Base-by-base conservation (phyloP, 116 monocot genomes). In the Dioscorea cayenensis region DNA sequence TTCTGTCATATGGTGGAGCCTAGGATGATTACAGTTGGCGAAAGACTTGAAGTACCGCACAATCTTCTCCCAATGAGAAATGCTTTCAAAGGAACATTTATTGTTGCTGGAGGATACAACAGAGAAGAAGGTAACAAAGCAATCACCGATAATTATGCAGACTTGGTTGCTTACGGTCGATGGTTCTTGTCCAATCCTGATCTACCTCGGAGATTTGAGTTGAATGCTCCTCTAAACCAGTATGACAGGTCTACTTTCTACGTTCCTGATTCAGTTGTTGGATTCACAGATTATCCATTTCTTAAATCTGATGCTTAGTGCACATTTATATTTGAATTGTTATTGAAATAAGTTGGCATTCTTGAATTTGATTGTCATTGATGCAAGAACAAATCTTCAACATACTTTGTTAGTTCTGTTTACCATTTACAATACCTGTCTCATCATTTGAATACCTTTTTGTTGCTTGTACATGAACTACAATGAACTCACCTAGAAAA, bases 161-260 rank as follows among this genome's bases (percentile, higher is more conserved):
- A 69, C 18, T 19, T 69, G 22, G 69, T 69, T 22, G 69, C 69
- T 6, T 69, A 50, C 29, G 69, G 69, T 16, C 55, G 69, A 50
- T 28, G 49, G 69, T 69, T 69, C 69, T 52, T 69, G 52, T 17
- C 69, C 49, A 69, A 51, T 69, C 69, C 69, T 69, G 69, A 69
- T 51, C 52, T 69, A 3, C 69, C 69, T 27, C 21, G 28, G 51
- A 52, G 69, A 27, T 62, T 69, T 22, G 51, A 51, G 28, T 17
- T 69, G 27, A 69, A 69, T 69, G 69, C 69, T 51, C 52, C 50
- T 5, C 51, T 69, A 1, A 69, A 69, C 28, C 27, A 69, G 52
- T 69, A 69, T 69, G 17, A 69, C 27, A 69, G 69, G 23, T 18
- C 7, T 3, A 68, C 67, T 19, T 68, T 68, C 36, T 68, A 49